Conservation (phyloP, 2,329 filamentous ascomycete genomes). For the Calonectria pseudoturangicola region DNA sequence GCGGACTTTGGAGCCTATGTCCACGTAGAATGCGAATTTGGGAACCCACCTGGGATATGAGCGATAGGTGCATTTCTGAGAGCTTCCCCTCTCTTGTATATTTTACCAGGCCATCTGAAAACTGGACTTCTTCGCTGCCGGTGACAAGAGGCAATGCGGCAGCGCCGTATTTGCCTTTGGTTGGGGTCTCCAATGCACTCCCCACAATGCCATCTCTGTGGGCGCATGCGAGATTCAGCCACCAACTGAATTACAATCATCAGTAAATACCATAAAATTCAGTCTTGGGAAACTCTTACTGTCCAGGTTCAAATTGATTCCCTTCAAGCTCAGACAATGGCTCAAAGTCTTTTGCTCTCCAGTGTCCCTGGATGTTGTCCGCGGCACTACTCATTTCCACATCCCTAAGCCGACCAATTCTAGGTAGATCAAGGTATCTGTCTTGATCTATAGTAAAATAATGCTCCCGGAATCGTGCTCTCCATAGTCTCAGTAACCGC, state of each 20-base stretch:
- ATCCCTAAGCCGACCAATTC: constrained; percentile 63
- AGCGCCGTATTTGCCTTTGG: constrained; percentile 67
- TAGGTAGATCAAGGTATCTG: constrained; percentile 61
- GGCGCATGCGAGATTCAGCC: constrained; percentile 74
- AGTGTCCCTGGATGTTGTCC: constrained; percentile 57
- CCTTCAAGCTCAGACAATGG: constrained; percentile 64
- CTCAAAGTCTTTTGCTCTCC: constrained; percentile 60
- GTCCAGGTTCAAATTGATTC: constrained; percentile 67
- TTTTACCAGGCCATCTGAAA: constrained; percentile 56
- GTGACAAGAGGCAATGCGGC: constrained; percentile 70
- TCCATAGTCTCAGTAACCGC: constrained; percentile 65
- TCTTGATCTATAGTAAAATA: constrained; percentile 68
- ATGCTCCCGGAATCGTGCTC: constrained; percentile 64
- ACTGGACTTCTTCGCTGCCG: constrained; percentile 68
- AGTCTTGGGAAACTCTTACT: constrained; percentile 61
- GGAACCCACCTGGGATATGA: constrained; percentile 70
- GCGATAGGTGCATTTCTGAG: constrained; percentile 67
- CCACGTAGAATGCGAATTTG: constrained; percentile 73
- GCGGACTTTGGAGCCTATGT: constrained; percentile 68
- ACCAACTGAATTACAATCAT: constrained; percentile 69
- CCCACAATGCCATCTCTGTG: constrained; percentile 73
- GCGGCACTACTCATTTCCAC: constrained; percentile 62
- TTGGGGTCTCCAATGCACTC: constrained; percentile 65
- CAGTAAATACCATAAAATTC: neutral
- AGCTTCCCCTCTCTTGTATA: constrained; percentile 68